Evolutionary conservation across 768 basidiomycete species (phyloP).

Genomic region (Boletus subparvulus): DNA sequence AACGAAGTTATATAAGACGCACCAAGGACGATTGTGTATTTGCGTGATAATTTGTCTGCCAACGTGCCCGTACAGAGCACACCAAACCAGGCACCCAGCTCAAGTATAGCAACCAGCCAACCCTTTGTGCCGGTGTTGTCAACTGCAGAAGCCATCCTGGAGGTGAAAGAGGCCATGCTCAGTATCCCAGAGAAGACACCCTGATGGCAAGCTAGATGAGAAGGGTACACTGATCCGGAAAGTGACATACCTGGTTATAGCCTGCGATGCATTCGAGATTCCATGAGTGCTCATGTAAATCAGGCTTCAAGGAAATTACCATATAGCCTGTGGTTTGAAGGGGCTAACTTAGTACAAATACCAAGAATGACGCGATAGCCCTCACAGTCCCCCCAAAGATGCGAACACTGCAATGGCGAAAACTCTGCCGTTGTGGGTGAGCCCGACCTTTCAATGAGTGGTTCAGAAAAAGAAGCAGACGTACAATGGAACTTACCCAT

Average conservation of each 20-base stretch:
- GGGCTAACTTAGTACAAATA: too few relatives aligned
- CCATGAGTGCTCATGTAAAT: neutral
- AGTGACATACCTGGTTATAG: conserved; percentile 53
- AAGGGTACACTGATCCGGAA: neutral
- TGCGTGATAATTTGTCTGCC: too few relatives aligned
- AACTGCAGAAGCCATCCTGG: too few relatives aligned
- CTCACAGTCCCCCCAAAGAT: too few relatives aligned
- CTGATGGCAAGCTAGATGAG: conserved; percentile 28
- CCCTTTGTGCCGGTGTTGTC: too few relatives aligned
- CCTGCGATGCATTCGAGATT: conserved; percentile 35
- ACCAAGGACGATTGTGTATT: too few relatives aligned
- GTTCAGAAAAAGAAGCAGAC: neutral
- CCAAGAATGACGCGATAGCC: too few relatives aligned
- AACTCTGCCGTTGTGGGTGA: conserved; percentile 38
- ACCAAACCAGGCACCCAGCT: too few relatives aligned
- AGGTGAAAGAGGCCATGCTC: too few relatives aligned
- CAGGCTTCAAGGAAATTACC: conserved; percentile 38
- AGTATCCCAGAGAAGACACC: conserved; percentile 80
- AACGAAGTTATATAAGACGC: too few relatives aligned
- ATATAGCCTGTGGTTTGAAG: conserved; percentile 39
- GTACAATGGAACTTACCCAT: conserved; percentile 46
- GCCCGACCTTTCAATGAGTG: conserved; percentile 29
- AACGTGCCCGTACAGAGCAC: too few relatives aligned
- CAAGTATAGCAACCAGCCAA: too few relatives aligned
- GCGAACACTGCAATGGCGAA: conserved; percentile 47